A percentile compares a stretch with the other conserved stretches of the same genome.
Conservation (phyloP, 148 eudicot species). For the Dianthus caryophyllus region DNA sequence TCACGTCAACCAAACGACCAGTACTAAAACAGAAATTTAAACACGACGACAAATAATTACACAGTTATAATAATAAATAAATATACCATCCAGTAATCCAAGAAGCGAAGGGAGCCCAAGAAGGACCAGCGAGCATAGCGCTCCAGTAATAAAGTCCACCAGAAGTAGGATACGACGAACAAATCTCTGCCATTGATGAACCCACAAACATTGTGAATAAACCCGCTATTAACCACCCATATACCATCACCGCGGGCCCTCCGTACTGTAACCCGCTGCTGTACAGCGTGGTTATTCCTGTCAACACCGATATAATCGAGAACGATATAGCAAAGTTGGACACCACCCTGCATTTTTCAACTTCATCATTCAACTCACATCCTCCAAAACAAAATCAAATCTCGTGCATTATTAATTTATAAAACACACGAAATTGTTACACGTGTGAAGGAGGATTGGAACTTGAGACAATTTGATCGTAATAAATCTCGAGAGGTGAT, state of each 20-base stretch:
- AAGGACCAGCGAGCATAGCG: conserved; percentile 86
- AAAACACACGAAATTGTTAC: too few species aligned
- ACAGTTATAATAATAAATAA: not conserved
- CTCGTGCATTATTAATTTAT: not conserved
- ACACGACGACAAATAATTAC: too few species aligned
- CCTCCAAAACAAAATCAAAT: not conserved
- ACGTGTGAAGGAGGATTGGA: too few species aligned
- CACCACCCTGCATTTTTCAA: conserved; percentile 46
- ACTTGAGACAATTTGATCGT: too few species aligned
- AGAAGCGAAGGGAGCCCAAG: conserved; percentile 89
- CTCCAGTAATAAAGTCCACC: conserved; percentile 95
- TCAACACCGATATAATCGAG: conserved; percentile 77
- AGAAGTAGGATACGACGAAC: conserved; percentile 87
- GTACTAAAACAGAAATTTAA: too few species aligned
- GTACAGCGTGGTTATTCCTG: conserved; percentile 77
- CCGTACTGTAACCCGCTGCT: conserved; percentile 61
- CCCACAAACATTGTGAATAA: conserved; percentile 77
- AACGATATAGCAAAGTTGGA: conserved; percentile 84
- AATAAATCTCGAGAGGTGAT: too few species aligned
- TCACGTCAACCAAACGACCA: too few species aligned
- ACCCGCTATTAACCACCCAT: conserved; percentile 83
- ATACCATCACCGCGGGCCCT: conserved; percentile 66
- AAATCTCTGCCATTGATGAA: conserved; percentile 87
- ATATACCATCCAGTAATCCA: conserved; percentile 94
- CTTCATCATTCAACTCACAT: conserved; percentile 10